These are phyloP conservation scores for Puya raimondii DNA, from an alignment of 176 grass and related monocot species.

Conservation along the genomic window DNA sequence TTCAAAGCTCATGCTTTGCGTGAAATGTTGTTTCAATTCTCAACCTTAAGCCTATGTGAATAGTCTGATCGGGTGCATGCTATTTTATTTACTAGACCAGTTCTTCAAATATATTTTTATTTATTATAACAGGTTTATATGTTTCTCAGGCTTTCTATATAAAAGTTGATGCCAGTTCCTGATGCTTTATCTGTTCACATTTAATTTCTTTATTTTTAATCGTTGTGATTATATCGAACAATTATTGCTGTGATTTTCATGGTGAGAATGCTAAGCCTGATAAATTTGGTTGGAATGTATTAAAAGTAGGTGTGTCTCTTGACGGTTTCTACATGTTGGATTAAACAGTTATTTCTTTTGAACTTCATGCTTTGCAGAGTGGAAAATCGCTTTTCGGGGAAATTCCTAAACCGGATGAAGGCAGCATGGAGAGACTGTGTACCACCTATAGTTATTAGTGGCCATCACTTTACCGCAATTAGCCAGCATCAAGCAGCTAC, in stretches of 20 bases:
- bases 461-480: slow-evolving; percentile 72
- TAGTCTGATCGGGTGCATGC: no score
- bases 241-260: not conserved
- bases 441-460: slow-evolving; percentile 67
- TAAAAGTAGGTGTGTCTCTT: not conserved
- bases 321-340: not conserved
- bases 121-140: no score
- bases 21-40: not conserved
- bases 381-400: slow-evolving; percentile 60
- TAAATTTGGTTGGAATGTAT: not conserved
- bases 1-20: not conserved
- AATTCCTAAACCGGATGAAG: slow-evolving; percentile 56
- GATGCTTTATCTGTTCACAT: not conserved
- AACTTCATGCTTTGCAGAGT: slow-evolving; percentile 38
- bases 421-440: slow-evolving; percentile 47
- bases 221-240: not conserved
- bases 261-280: not conserved
- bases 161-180: not conserved
- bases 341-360: no score
- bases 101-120: no score
- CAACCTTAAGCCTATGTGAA: not conserved
- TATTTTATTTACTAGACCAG: no score
- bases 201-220: slow-evolving; percentile 6
- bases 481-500: slow-evolving; percentile 81
- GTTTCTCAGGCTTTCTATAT: not conserved